Conservation (phyloP, 768 basidiomycete species). For the Lactifluus echinatus region DNA sequence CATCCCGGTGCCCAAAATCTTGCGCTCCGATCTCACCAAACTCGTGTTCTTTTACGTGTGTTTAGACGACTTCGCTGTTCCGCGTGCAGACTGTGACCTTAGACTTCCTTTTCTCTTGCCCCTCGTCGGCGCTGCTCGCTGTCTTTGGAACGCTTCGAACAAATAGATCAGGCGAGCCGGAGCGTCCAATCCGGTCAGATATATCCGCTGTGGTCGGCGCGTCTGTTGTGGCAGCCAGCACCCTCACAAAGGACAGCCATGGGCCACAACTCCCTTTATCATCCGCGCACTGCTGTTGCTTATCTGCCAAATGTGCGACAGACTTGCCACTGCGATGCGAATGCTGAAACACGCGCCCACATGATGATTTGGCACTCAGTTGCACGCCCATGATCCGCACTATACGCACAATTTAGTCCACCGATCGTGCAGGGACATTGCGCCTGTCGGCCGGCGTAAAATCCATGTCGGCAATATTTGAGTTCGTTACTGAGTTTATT, state of each 20-base stretch:
- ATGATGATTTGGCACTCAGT: not conserved
- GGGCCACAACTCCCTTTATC: not conserved
- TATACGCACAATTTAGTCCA: not conserved
- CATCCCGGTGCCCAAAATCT: not conserved
- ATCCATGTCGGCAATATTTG: slow-evolving; percentile 3
- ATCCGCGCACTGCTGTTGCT: too few relatives aligned
- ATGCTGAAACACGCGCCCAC: not conserved
- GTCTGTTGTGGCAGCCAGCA: not conserved
- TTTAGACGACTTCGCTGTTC: too few relatives aligned
- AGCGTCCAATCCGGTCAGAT: not conserved
- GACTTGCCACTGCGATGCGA: not conserved
- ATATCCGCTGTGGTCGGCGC: not conserved
- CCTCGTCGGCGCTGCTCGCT: not conserved
- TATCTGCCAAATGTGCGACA: too few relatives aligned
- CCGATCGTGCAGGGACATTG: not conserved
- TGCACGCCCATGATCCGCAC: not conserved
- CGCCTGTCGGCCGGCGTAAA: slow-evolving; percentile 1
- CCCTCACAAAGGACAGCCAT: not conserved
- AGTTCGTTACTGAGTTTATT: not conserved
- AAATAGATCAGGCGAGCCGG: not conserved
- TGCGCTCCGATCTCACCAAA: not conserved
- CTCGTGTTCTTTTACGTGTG: slow-evolving; percentile 12
- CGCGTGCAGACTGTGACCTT: too few relatives aligned
- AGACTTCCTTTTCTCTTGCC: not conserved
- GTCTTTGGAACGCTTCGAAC: not conserved